Conservation (phyloP, 345 rosid species). For the Eucalyptus pauciflora region DNA sequence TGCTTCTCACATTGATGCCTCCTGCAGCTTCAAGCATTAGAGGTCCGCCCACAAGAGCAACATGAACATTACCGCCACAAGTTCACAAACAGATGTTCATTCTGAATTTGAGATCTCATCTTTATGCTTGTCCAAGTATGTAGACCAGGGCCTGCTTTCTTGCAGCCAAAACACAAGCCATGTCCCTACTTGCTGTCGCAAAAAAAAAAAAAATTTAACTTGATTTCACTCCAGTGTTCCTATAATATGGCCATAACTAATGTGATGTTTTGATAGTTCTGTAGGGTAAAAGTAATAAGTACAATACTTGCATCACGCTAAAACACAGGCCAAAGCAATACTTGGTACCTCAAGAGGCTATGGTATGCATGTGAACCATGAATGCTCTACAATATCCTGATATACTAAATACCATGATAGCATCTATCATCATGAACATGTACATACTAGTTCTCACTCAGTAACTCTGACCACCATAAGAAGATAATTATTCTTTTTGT, state of each 20-base stretch:
- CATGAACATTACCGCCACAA: background rate
- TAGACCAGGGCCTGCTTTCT: too few species aligned
- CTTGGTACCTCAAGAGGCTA: too few species aligned
- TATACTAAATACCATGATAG: background rate
- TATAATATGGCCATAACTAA: too few species aligned
- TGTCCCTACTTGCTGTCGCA: slow-evolving; percentile 56
- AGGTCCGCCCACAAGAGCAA: background rate
- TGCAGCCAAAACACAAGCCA: slow-evolving; percentile 29
- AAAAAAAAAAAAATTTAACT: too few species aligned
- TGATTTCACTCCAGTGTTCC: too few species aligned
- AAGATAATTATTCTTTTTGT: background rate
- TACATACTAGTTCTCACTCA: fast-evolving
- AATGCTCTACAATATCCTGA: background rate
- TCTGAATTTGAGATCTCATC: background rate
- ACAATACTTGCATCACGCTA: background rate
- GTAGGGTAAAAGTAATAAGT: background rate
- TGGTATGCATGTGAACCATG: background rate
- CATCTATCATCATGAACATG: background rate
- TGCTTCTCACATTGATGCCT: background rate
- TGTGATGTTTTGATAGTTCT: too few species aligned
- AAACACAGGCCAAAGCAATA: background rate
- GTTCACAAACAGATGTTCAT: background rate
- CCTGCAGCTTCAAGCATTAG: fast-evolving
- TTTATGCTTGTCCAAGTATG: fast-evolving
- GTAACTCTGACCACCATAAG: fast-evolving